These are phyloP conservation scores for Sclerotinia subarctica DNA, from an alignment of 2,329 filamentous ascomycete species.

Conservation along the genomic window DNA sequence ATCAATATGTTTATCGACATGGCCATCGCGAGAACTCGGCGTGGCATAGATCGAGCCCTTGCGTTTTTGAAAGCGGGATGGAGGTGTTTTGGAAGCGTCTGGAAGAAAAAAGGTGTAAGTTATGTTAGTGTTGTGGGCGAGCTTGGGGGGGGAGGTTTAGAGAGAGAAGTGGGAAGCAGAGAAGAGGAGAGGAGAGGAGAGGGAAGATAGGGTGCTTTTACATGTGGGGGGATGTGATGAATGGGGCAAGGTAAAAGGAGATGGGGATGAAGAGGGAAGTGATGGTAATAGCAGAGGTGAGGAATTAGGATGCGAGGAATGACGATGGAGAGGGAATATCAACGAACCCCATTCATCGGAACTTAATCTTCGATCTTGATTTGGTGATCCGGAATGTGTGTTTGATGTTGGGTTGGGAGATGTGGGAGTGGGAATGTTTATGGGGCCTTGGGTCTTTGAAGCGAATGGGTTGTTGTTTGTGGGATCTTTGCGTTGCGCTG, in stretches of 20 bases:
- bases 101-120: no score
- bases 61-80: conserved; percentile 61
- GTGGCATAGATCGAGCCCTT: conserved; percentile 68
- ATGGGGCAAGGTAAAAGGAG: conserved; percentile 9
- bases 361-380: conserved; percentile 17
- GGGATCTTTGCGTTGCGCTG: conserved; percentile 12
- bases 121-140: conserved; percentile 3
- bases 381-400: conserved; percentile 4
- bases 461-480: not conserved
- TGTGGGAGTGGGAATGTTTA: not conserved
- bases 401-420: not conserved
- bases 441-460: not conserved
- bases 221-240: conserved; percentile 1
- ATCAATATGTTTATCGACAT: conserved; percentile 55
- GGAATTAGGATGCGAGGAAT: not conserved
- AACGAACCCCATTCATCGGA: conserved; percentile 23
- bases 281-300: conserved; percentile 9
- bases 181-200: not conserved
- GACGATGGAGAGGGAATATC: conserved; percentile 7
- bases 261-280: conserved; percentile 5
- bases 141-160: not conserved
- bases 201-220: not conserved
- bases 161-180: not conserved
- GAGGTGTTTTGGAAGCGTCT: conserved; percentile 21
- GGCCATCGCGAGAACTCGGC: conserved; percentile 61